These are phyloP conservation scores for Gentiana macrophylla DNA, from an alignment of 257 asterid species.

Conservation along the genomic window DNA sequence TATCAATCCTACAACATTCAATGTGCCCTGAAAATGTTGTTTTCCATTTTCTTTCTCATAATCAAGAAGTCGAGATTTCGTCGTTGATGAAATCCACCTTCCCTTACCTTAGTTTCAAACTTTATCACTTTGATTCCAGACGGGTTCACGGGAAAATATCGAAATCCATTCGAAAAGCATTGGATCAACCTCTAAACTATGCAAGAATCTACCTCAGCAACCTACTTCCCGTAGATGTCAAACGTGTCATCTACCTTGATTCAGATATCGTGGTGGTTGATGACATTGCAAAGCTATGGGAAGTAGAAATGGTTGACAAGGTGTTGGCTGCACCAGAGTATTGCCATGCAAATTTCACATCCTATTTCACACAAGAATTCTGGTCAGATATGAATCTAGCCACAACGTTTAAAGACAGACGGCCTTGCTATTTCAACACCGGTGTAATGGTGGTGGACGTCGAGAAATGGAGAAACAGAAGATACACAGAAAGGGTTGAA, in stretches of 20 bases:
- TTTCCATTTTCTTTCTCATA: constrained; percentile 56
- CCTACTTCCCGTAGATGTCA: constrained; percentile 37
- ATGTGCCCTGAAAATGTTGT: constrained; percentile 70
- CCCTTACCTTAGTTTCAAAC: constrained; percentile 56
- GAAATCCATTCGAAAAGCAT: constrained; percentile 61
- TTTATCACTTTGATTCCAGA: constrained; percentile 47
- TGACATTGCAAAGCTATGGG: constrained; percentile 66
- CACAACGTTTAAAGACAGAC: constrained; percentile 37
- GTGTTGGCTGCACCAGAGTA: constrained; percentile 76
- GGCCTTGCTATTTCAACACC: constrained; percentile 71
- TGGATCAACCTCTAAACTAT: constrained; percentile 80
- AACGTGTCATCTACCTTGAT: constrained; percentile 61
- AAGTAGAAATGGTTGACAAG: constrained; percentile 40
- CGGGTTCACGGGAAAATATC: constrained; percentile 61
- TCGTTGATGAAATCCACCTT: constrained; percentile 58
- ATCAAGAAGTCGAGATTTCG: constrained; percentile 4
- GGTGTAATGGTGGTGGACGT: constrained; percentile 84
- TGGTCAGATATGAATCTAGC: constrained; percentile 46
- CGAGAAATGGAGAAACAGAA: constrained; percentile 57
- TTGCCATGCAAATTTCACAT: constrained; percentile 70
- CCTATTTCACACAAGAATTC: constrained; percentile 47
- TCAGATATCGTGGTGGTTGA: constrained; percentile 72
- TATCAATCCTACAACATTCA: constrained; percentile 67
- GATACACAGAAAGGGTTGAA: constrained; percentile 57
- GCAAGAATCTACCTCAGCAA: constrained; percentile 68